Base-by-base conservation (phyloP, 2,329 filamentous ascomycete genomes). In the Spiromastix sp. region DNA sequence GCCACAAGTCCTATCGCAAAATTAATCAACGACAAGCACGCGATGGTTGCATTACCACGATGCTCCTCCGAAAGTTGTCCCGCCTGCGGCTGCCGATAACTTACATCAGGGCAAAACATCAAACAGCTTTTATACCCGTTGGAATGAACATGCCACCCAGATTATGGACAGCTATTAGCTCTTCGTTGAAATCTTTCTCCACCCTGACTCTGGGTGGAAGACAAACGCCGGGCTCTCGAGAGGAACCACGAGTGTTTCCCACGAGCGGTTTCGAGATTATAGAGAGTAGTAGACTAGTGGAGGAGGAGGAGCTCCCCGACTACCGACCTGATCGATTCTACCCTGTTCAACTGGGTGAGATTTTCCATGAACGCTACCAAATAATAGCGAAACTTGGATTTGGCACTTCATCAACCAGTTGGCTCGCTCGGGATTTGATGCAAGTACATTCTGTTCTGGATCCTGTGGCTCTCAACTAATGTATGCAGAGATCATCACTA, bases 361-460 rank as follows among this genome's bases (percentile, higher is more conserved):
- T 49, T 22, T 49, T 54, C 21, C 32, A 49, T 21, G 30, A 43
- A 18, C 44, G 48, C 34, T 55, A 52, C 32, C 43, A 52, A 42
- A 19, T 45, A 27, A 18, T 51, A 16, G 47, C 44, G 24, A 57
- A 57, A 37, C 47, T 57, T 8, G 50, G 53, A 2, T 56, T 47
- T 42, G 49, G 51, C 17, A 38, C 45, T 10, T 50, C 43, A 10
- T 55, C 52, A 3, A 56, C 51, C 1, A 48, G 36, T 30, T 55
- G 51, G 53, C 43, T 55, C 2, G 46, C 47, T 15, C 38, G 46
- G 20, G 50, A 54, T 29, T 24, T 53, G 15, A 43, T 7, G 49
- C 44, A 41, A 5, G 37, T 17, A 7, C 17, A 16, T 35, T n/a
- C 25, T 10, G 16, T 30, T 36, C 24, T 22, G 34, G 2, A n/a